Evolutionary conservation across 257 asterid genomes (phyloP).

Genomic region (Mitragyna speciosa): DNA sequence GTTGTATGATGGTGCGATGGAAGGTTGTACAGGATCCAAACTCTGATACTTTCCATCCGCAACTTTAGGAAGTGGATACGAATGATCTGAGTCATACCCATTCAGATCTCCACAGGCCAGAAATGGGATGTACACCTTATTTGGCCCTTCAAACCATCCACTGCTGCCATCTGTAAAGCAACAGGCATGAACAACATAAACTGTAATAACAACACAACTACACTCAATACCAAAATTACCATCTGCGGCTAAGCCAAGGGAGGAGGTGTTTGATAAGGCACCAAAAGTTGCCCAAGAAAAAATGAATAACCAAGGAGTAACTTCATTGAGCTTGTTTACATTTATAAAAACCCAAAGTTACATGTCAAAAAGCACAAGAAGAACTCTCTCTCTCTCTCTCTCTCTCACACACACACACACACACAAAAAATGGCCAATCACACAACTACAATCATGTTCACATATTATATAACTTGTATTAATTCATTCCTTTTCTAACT

Average conservation of each 20-base stretch:
- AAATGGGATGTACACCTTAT: constrained; percentile 90
- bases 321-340: neutral
- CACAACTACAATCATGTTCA: neutral
- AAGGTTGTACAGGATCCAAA: constrained; percentile 92
- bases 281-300: neutral
- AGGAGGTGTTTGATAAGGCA: neutral
- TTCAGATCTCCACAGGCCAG: constrained; percentile 95
- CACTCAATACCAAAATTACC: neutral
- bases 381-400: neutral
- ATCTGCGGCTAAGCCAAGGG: neutral
- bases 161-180: constrained; percentile 83
- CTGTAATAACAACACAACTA: neutral
- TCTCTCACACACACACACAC: neutral
- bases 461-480: neutral
- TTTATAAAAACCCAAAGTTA: neutral
- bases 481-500: neutral
- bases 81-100: constrained; percentile 85
- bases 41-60: constrained; percentile 77
- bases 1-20: constrained; percentile 96
- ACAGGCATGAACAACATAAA: neutral
- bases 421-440: neutral
- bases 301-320: neutral
- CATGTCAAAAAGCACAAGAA: neutral
- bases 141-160: constrained; percentile 94
- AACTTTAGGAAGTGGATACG: constrained; percentile 72